Percentiles rank a stretch among this genome's conserved stretches.
Evolutionary conservation across 2,329 filamentous ascomycete genomes (phyloP).

Genomic region (Fusarium pseudonygamai): DNA sequence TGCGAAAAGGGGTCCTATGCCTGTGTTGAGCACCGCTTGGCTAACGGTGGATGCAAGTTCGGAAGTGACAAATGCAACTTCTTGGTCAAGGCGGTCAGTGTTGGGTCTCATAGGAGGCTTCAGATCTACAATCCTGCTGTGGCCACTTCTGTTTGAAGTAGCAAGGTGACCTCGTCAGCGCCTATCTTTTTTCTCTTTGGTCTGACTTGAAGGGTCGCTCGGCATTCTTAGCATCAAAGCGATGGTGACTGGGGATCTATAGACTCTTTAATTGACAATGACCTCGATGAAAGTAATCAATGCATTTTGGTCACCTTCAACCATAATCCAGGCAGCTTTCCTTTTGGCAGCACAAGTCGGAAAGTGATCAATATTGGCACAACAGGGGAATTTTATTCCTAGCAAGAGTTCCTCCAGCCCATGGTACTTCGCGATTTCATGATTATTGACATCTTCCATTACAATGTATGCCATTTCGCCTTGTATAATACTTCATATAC

Average conservation of each 20-base stretch:
- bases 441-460: neutral
- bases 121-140: neutral
- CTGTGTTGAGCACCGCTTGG: accelerated
- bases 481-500: neutral
- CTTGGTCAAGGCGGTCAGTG: neutral
- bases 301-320: accelerated
- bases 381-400: neutral
- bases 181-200: too few relatives aligned
- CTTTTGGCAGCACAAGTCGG: neutral
- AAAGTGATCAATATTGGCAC: neutral
- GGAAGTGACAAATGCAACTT: neutral
- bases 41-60: accelerated
- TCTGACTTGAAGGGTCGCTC: too few relatives aligned
- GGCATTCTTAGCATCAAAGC: too few relatives aligned
- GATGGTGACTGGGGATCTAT: too few relatives aligned
- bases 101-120: neutral
- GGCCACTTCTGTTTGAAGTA: neutral
- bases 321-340: too few relatives aligned
- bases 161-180: too few relatives aligned
- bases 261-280: neutral
- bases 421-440: neutral
- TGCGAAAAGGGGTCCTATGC: neutral
- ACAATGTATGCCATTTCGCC: neutral
- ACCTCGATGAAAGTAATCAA: neutral
- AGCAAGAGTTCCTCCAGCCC: neutral